phyloP scores from a whole-genome alignment of 1,284 basidiomycete species.

The Cryptococcus floricola region DNA sequence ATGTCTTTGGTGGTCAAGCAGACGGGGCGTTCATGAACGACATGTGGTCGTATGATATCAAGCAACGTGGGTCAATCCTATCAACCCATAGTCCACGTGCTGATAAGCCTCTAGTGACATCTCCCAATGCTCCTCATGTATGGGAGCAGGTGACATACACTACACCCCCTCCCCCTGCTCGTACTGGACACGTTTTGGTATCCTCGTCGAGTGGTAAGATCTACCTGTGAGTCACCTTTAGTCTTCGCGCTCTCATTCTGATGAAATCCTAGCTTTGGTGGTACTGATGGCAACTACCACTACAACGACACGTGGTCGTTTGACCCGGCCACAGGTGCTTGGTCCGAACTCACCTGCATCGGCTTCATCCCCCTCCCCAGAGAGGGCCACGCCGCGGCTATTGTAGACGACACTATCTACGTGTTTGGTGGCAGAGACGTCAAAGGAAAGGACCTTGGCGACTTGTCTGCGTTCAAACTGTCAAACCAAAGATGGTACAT shows the following conservation, averaged over 20 bases:
- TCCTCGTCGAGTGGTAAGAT: conserved; percentile 82
- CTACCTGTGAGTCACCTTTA: conserved; percentile 61
- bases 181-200: conserved; percentile 84
- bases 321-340: conserved; percentile 73
- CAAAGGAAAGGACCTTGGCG: conserved; percentile 92
- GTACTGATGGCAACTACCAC: conserved; percentile 96
- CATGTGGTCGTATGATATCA: conserved; percentile 94
- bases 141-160: conserved; percentile 77
- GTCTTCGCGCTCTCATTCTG: not conserved
- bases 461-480: conserved; percentile 95
- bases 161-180: conserved; percentile 68
- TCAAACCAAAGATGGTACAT: conserved; percentile 86
- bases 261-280: conserved; percentile 73
- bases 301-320: conserved; percentile 99
- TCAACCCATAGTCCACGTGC: not conserved
- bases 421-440: conserved; percentile 96
- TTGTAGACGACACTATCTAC: conserved; percentile 98
- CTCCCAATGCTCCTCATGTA: conserved; percentile 50
- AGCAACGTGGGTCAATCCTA: conserved; percentile 64
- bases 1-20: conserved; percentile 96
- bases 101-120: conserved; percentile 7
- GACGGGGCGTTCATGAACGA: conserved; percentile 94
- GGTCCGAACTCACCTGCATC: conserved; percentile 94
- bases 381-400: conserved; percentile 93
- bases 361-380: conserved; percentile 95